These are phyloP conservation scores for Vitis cinerea DNA, from an alignment of 164 flowering plant species.

Conservation along the genomic window DNA sequence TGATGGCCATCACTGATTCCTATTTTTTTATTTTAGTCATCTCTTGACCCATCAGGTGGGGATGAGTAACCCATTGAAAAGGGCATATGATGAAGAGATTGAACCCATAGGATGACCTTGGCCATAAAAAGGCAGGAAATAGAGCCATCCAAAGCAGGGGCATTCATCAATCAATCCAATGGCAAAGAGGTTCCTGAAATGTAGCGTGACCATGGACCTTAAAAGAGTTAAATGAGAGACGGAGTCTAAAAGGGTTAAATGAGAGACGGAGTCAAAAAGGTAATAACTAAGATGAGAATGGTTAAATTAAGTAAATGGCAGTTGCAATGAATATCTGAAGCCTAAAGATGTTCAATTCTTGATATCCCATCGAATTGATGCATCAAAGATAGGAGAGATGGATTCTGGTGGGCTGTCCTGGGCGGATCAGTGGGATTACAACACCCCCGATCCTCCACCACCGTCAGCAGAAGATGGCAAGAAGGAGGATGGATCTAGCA, in stretches of 20 bases:
- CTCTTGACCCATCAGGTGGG: neutral
- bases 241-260: too few relatives aligned
- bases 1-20: neutral
- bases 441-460: slow-evolving; percentile 38
- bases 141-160: too few relatives aligned
- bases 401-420: slow-evolving; percentile 56
- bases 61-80: too few relatives aligned
- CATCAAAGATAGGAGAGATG: slow-evolving; percentile 23
- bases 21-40: neutral
- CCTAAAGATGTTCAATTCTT: neutral
- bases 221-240: too few relatives aligned
- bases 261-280: too few relatives aligned
- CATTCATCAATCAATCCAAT: too few relatives aligned
- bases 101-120: too few relatives aligned
- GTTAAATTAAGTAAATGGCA: slow-evolving; percentile 15
- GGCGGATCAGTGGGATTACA: slow-evolving; percentile 77
- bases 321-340: slow-evolving; percentile 11
- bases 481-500: slow-evolving; percentile 29
- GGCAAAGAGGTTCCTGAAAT: too few relatives aligned
- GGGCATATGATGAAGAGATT: too few relatives aligned
- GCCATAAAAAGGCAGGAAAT: too few relatives aligned
- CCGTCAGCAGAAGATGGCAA: slow-evolving; percentile 24
- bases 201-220: too few relatives aligned
- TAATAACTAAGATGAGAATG: too few relatives aligned
- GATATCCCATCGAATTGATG: neutral